These are phyloP conservation scores for Colletotrichum siamense DNA, from an alignment of 2,329 filamentous ascomycete species.

Conservation along the genomic window DNA sequence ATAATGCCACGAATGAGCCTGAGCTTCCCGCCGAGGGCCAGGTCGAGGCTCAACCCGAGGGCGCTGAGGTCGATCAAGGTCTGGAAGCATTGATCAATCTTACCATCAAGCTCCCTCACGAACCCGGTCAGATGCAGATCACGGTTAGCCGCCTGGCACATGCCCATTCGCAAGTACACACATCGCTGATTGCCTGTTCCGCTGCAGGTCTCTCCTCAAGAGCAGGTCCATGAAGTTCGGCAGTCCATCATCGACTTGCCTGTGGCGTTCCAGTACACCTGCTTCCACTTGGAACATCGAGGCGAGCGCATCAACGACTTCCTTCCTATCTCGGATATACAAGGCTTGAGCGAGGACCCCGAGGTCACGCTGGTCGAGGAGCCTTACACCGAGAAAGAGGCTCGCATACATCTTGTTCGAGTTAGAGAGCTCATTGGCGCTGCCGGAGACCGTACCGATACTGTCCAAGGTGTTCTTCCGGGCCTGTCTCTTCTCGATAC, in stretches of 20 bases:
- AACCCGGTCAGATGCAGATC: constrained; percentile 80
- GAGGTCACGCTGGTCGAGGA: constrained; percentile 87
- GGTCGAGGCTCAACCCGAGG: not conserved
- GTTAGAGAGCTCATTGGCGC: constrained; percentile 93
- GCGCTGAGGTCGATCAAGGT: constrained; percentile 9
- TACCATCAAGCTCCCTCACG: constrained; percentile 82
- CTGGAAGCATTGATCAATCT: constrained; percentile 59
- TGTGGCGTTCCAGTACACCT: constrained; percentile 94
- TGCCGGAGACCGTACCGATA: constrained; percentile 85
- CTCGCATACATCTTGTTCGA: constrained; percentile 89
- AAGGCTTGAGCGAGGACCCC: constrained; percentile 77
- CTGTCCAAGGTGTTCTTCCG: constrained; percentile 82
- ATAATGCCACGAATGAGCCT: constrained; percentile 11
- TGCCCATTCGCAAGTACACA: not conserved
- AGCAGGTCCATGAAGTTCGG: constrained; percentile 96
- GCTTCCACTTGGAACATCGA: constrained; percentile 95
- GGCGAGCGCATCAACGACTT: constrained; percentile 95
- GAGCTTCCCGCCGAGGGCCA: not conserved
- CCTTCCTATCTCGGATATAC: constrained; percentile 87
- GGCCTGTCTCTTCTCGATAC: constrained; percentile 88
- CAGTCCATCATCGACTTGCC: constrained; percentile 96
- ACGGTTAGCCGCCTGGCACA: constrained; percentile 64
- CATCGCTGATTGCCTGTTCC: not conserved
- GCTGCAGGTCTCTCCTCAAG: constrained; percentile 81
- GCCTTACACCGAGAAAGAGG: constrained; percentile 98